Base-by-base conservation (phyloP, 192 early-diverging fungal genomes). In the Mortierella antarctica region DNA sequence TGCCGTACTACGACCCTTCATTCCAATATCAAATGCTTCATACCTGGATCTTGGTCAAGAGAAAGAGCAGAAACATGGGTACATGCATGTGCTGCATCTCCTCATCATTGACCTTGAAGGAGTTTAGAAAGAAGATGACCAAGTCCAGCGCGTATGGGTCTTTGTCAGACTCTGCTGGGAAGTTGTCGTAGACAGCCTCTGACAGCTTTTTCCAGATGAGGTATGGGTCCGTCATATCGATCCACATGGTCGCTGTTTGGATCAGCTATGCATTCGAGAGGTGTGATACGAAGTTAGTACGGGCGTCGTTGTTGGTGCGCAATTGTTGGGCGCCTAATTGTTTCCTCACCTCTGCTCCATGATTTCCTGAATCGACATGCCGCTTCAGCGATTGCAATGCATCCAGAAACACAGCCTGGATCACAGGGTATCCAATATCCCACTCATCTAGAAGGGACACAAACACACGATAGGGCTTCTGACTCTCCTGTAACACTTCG, bases 181-280 rank as follows among this genome's bases (percentile, higher is more conserved):
- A 86, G 46, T 81, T 69, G 4, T 84, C 73, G 39, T 89, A 83
- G 1, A 93, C 76, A 15, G 88, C 70, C 44, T 84, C 83, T 15
- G 89, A 88, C 7, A 95, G 76, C 55, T 92, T 89, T 54, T 88
- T 88, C 94, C 95, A 97, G 13, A 95, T 89, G n/a, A 94, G 73
- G 61, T 91, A 91, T 7, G 96, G 94, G 48, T 96, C 93, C n/a
- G 95, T 85, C 90, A 94, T 92, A 65, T 96, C 94, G 31, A 98
- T 80, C 83, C 95, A 94, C 95, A 96, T 96, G 42, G 90, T 92
- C 2, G 93, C 93, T 14, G 93, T 92, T 77, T 95, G 94, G 18
- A 92, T 84, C 21, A 96, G 82, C 88, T 93, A 73, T 11, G 14
- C 42, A 12, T 47, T 23, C 13, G 11, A 44, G 23, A 49, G 41